These are phyloP conservation scores for Epichloe brachyelytri DNA, from an alignment of 2,329 filamentous ascomycete genomes.

Conservation along the genomic window DNA sequence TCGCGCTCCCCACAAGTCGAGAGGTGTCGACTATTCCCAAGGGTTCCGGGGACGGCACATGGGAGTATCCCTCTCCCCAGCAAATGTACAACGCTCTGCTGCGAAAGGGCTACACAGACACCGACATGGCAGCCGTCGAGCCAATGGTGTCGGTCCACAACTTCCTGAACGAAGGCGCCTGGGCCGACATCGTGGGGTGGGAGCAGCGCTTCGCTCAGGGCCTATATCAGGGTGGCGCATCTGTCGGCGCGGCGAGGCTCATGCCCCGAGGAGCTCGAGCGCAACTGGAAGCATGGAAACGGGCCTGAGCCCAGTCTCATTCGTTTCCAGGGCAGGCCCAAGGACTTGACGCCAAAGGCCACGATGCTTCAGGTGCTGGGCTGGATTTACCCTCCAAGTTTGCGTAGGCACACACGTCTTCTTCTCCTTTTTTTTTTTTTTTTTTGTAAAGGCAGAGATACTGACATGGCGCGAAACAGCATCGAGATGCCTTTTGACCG, in stretches of 20 bases:
- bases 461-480: slow-evolving; percentile 25
- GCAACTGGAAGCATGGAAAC: slow-evolving; percentile 40
- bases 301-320: slow-evolving; percentile 58
- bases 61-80: slow-evolving; percentile 97
- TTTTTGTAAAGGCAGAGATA: neutral
- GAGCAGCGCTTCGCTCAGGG: slow-evolving; percentile 74
- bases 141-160: slow-evolving; percentile 98
- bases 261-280: slow-evolving; percentile 32
- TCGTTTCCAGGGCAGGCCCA: slow-evolving; percentile 78
- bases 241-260: slow-evolving; percentile 62
- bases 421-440: no score
- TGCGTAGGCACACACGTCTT: slow-evolving; percentile 41
- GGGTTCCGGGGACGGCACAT: slow-evolving; percentile 63
- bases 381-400: slow-evolving; percentile 64
- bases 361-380: slow-evolving; percentile 70
- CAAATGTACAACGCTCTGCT: slow-evolving; percentile 99
- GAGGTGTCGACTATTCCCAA: slow-evolving; percentile 87
- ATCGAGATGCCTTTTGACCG: slow-evolving; percentile 85
- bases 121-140: slow-evolving; percentile 83
- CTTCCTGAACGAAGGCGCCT: slow-evolving; percentile 94
- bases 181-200: slow-evolving; percentile 90
- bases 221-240: slow-evolving; percentile 55
- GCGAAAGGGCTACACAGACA: slow-evolving; percentile 91
- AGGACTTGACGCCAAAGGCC: slow-evolving; percentile 85
- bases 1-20: slow-evolving; percentile 64